Base-by-base conservation (phyloP, 2,329 filamentous ascomycete species). In the Trichoderma sp. region DNA sequence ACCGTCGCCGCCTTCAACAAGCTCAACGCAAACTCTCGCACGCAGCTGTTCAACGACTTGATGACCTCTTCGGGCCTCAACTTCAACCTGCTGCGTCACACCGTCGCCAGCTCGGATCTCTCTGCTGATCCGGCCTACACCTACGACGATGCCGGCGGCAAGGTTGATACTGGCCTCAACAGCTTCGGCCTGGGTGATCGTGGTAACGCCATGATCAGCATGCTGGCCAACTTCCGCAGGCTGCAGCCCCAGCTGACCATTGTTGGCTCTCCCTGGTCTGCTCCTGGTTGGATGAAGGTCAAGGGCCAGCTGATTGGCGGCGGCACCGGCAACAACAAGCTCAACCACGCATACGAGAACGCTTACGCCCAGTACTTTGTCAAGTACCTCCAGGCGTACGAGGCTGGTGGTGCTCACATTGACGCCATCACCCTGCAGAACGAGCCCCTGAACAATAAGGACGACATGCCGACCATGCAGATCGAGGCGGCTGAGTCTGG, bases 401-500 rank as follows among this genome's bases (percentile, higher is more conserved):
- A 76, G 6, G 74, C 59, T n/a, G 76, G 74, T 4, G 82, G 82
- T 2, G 80, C 78, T 2, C 76, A 76, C 11, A 75, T 84, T 53
- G 81, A 84, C 68, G 82, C 82, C 73, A 82, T 84, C 75, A 83
- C 82, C 57, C 80, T 84, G 53, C 82, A 84, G 76, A 84, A 84
- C 72, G 82, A 84, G 75, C 83, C 83, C 1, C 76, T 83, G 17
- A 82, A 83, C 76, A 82, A 76, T 74, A 77, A 80, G 64, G 77
- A 79, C 9, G 76, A 77, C 23, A 80, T 80, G 47, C 80, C 82
- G 5, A 83, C 81, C 55, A 80, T 84, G 81, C 80, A 80, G 65
- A 77, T 83, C 74, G 77, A 76, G 23, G 79, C 78, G 6, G 80
- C 82, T 59, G 81, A 84, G 75, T 80, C 81, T 3, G 79, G 77